Evolutionary conservation across 106 monocot genomes (phyloP).

Genomic region (Xerophyta viscosa): DNA sequence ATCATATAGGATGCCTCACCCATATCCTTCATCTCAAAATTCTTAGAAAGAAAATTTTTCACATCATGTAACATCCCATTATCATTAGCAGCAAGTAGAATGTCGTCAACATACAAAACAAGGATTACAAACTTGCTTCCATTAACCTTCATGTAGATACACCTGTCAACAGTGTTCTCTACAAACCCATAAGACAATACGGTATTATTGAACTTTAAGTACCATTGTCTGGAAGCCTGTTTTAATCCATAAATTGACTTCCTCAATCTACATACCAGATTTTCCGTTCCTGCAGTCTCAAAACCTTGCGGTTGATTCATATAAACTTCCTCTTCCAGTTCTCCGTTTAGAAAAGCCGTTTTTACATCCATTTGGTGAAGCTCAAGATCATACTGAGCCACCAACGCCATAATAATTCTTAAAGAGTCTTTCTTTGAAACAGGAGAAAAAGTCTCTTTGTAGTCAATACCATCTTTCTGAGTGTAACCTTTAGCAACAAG

Average conservation of each 20-base stretch:
- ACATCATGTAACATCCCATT: neutral
- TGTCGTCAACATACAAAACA: conserved; percentile 8
- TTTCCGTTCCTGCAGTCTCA: neutral
- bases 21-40: conserved; percentile 12
- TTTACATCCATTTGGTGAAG: conserved; percentile 10
- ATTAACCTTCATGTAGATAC: conserved; percentile 1
- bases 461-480: neutral
- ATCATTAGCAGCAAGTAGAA: conserved; percentile 1
- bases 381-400: conserved; percentile 8
- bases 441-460: conserved; percentile 1
- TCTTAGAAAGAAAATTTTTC: neutral
- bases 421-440: conserved; percentile 6
- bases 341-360: neutral
- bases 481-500: conserved; percentile 2
- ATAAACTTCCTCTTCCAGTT: conserved; percentile 6
- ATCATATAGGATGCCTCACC: conserved; percentile 3
- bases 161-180: neutral
- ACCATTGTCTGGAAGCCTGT: neutral
- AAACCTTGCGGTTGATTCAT: neutral
- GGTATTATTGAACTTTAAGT: conserved; percentile 5
- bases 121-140: conserved; percentile 1
- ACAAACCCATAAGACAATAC: neutral
- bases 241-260: conserved; percentile 3
- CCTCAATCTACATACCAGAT: neutral
- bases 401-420: conserved; percentile 1